Conservation (phyloP, 495 filamentous ascomycete species). For the Penicillium alfredii region DNA sequence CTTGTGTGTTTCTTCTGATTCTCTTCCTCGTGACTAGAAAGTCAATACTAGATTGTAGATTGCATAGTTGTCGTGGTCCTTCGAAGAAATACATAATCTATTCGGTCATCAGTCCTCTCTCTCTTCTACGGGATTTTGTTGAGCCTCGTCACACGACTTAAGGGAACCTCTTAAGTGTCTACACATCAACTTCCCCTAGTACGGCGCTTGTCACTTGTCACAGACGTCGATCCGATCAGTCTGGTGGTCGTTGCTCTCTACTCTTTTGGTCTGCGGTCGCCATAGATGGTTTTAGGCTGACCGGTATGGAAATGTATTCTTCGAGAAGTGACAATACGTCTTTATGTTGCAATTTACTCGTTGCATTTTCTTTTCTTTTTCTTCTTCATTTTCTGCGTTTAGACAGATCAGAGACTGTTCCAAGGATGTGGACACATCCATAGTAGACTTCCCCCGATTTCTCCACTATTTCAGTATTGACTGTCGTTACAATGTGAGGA, state of each 20-base stretch:
- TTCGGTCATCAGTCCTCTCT: slow-evolving; percentile 6
- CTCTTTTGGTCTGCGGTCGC: slow-evolving; percentile 4
- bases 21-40: slow-evolving; percentile 11
- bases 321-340: slow-evolving; percentile 5
- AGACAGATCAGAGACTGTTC: no score
- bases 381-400: no score
- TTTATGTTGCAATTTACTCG: no score
- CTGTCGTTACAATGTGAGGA: no score
- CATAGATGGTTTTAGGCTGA: neutral
- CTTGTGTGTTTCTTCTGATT: neutral
- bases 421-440: no score
- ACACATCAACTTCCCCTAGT: slow-evolving; percentile 17
- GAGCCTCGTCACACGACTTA: slow-evolving; percentile 20
- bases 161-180: slow-evolving; percentile 13
- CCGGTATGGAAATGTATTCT: slow-evolving; percentile 5
- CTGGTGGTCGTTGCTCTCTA: slow-evolving; percentile 1
- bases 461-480: no score
- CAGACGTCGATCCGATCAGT: neutral
- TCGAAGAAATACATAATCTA: no score
- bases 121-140: slow-evolving; percentile 14
- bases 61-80: no score
- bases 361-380: no score
- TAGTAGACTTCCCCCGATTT: no score
- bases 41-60: no score
- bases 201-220: slow-evolving; percentile 5